Evolutionary conservation across 192 early-diverging fungal species (phyloP).

Genomic region (Backusella mclennaniae): DNA sequence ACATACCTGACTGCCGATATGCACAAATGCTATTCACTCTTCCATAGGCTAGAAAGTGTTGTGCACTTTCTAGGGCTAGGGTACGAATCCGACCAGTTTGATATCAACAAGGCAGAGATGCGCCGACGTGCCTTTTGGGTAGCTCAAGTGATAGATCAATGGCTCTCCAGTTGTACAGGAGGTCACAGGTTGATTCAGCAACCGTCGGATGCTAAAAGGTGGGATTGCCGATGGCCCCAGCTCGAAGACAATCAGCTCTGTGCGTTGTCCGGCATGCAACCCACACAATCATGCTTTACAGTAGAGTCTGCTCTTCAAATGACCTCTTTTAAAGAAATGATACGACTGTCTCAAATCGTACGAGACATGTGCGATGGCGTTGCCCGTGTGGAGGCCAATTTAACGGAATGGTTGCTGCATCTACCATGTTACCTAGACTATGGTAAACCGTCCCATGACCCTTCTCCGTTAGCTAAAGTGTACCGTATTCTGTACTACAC

Average conservation of each 20-base stretch:
- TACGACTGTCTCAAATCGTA: constrained; percentile 27
- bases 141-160: constrained; percentile 31
- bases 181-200: constrained; percentile 1
- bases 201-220: constrained; percentile 4
- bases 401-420: constrained; percentile 33
- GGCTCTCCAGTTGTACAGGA: constrained; percentile 17
- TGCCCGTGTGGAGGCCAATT: constrained; percentile 8
- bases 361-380: constrained; percentile 17
- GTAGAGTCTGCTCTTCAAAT: constrained; percentile 23
- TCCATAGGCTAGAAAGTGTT: background rate
- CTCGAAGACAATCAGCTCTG: constrained; percentile 34
- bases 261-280: background rate
- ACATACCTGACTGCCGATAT: constrained; percentile 22
- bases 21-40: constrained; percentile 16
- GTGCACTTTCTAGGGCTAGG: constrained; percentile 19
- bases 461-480: constrained; percentile 19
- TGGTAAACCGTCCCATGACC: constrained; percentile 18
- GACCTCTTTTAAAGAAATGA: constrained; percentile 23
- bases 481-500: constrained; percentile 37
- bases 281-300: background rate
- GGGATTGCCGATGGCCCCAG: constrained; percentile 28
- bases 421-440: constrained; percentile 34
- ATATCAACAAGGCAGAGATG: constrained; percentile 23
- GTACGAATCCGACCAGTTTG: constrained; percentile 23
- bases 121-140: constrained; percentile 34